A percentile compares a stretch with the other conserved stretches of the same genome.
Evolutionary conservation across 176 grass and related monocot species (phyloP).

Genomic region (Phoenix dactylifera): DNA sequence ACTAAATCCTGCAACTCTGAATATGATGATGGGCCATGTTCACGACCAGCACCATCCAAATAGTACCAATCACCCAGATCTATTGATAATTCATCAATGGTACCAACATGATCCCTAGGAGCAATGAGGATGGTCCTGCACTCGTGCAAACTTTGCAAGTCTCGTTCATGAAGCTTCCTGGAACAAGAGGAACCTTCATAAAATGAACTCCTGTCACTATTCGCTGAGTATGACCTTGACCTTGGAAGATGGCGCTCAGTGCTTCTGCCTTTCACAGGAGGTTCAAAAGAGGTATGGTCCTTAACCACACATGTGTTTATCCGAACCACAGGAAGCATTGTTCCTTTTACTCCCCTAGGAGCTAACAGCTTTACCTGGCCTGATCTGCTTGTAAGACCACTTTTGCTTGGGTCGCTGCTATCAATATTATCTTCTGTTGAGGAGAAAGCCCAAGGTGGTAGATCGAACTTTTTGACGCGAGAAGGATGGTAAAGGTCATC

Average conservation of each 20-base stretch:
- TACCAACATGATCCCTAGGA: constrained; percentile 81
- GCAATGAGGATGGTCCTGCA: constrained; percentile 49
- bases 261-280: constrained; percentile 39
- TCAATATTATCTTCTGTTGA: constrained; percentile 68
- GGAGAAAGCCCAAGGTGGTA: constrained; percentile 74
- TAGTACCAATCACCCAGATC: constrained; percentile 87
- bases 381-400: constrained; percentile 32
- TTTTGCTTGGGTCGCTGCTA: constrained; percentile 44
- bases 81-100: constrained; percentile 70
- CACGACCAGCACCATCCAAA: constrained; percentile 81
- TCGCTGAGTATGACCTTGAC: constrained; percentile 61
- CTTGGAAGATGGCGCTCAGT: constrained; percentile 47
- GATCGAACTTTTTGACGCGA: constrained; percentile 58
- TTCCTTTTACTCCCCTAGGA: constrained; percentile 69
- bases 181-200: constrained; percentile 51
- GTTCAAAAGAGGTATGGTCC: constrained; percentile 50
- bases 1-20: constrained; percentile 75
- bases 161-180: constrained; percentile 62
- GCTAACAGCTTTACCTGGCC: constrained; percentile 37
- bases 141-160: constrained; percentile 61
- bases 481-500: constrained; percentile 57
- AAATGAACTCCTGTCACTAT: constrained; percentile 50
- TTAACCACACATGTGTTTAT: constrained; percentile 86
- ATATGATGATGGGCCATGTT: constrained; percentile 84
- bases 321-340: constrained; percentile 56